phyloP scores from a whole-genome alignment of 2,329 filamentous ascomycete species.

The Coniochaeta ligniaria region DNA sequence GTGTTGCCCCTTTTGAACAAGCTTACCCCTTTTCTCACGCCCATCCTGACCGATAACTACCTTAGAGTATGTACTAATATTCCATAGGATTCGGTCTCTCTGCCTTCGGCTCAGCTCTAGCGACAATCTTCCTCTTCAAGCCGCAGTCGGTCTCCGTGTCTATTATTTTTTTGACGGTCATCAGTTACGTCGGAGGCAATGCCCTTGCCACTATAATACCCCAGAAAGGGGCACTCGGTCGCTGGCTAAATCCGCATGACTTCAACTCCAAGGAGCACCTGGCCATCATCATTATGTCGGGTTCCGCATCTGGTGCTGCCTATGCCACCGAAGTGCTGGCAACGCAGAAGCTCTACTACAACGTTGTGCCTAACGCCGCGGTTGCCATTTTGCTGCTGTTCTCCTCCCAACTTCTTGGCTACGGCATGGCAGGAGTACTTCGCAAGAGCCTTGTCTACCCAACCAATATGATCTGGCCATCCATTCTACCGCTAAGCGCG shows the following conservation, averaged over 20 bases:
- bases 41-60: too few species aligned
- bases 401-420: slow-evolving; percentile 41
- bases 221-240: slow-evolving; percentile 21
- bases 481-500: slow-evolving; percentile 15
- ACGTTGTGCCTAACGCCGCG: slow-evolving; percentile 21
- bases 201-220: slow-evolving; percentile 28
- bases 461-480: slow-evolving; percentile 39
- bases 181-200: slow-evolving; percentile 34
- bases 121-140: slow-evolving; percentile 39
- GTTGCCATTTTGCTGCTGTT: slow-evolving; percentile 35
- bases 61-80: background rate
- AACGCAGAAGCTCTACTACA: background rate
- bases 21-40: too few species aligned
- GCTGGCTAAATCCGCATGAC: slow-evolving; percentile 18
- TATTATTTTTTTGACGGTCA: slow-evolving; percentile 34
- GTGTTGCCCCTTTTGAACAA: background rate
- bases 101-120: slow-evolving; percentile 28
- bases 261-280: slow-evolving; percentile 17
- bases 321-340: slow-evolving; percentile 4
- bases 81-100: slow-evolving; percentile 22
- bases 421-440: slow-evolving; percentile 39
- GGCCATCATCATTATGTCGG: slow-evolving; percentile 13
- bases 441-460: slow-evolving; percentile 37
- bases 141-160: slow-evolving; percentile 36
- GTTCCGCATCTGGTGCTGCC: slow-evolving; percentile 11